Base-by-base conservation (phyloP, 148 eudicot genomes). In the Tetragonia tetragonoides region DNA sequence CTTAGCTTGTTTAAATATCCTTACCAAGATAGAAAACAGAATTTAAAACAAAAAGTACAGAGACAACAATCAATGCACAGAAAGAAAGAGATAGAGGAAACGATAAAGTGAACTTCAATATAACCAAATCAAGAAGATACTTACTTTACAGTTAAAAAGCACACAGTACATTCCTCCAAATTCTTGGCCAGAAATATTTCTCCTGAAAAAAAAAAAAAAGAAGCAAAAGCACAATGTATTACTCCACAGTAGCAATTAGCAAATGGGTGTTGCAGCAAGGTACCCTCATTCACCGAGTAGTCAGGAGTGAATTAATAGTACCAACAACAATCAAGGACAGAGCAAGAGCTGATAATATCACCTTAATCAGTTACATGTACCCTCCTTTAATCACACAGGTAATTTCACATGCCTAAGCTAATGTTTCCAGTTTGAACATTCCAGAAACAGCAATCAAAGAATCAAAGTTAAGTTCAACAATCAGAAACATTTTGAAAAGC, bases 151-250 rank as follows among this genome's bases (percentile, higher is more conserved):
- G 85, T 88, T 70, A 95, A 74, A 74, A 69, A 95, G 88, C 44
- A 95, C 87, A 79, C 97, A 93, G 79, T 91, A 95, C 93, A 95
- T 95, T 78, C 97, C 97, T 71, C 92, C 94, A 68, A 95, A 95
- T 80, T 95, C 99, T 75, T 95, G 99, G 74, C 95, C 99, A 4
- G 93, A 95, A 54, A 93, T 91, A 83, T 95, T 95, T 89, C 97
- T 90, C 88, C 99, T 95, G 90, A 71, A 82, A 21, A 63, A 80
- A 65, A 65, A 47, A 10, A 66, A 69, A 81, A 68, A 18, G 67
- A 66, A 63, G 10, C 38, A 63, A 65, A 20, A n/a, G n/a, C 8
- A 20, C 5, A 28, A n/a, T 17, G 59, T 56, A 63, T 14, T 51
- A 37, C 1, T 37, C 76, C 16, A 65, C 40, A 53, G 20, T 41